Evolutionary conservation across 768 basidiomycete genomes (phyloP).

Genomic region (Scleroderma bovista): DNA sequence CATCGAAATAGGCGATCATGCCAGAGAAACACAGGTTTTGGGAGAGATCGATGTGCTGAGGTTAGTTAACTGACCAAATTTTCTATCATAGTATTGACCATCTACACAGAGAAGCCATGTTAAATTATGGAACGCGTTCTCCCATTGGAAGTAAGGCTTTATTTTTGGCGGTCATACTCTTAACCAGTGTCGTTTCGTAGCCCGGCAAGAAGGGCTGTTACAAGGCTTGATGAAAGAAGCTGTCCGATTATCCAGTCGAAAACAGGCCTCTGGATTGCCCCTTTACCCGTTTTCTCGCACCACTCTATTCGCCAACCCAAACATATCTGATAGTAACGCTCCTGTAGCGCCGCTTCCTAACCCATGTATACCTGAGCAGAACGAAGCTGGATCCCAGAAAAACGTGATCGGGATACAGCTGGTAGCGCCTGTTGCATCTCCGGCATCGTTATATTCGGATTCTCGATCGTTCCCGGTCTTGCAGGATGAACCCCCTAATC

Average conservation of each 20-base stretch:
- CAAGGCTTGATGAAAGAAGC: constrained; percentile 85
- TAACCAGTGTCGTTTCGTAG: constrained; percentile 34
- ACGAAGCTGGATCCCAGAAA: constrained; percentile 2
- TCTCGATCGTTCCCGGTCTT: not conserved
- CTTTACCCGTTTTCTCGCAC: constrained; percentile 77
- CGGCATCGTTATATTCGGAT: not conserved
- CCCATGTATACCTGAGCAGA: constrained; percentile 9
- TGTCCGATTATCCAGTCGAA: constrained; percentile 74
- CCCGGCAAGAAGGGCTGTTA: constrained; percentile 75
- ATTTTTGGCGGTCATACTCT: not conserved
- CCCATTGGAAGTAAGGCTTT: constrained; percentile 71
- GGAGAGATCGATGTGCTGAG: constrained; percentile 82
- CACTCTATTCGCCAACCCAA: constrained; percentile 52
- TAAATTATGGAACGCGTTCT: constrained; percentile 72
- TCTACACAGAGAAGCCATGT: constrained; percentile 66
- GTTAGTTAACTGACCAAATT: constrained; percentile 32
- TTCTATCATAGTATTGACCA: constrained; percentile 6
- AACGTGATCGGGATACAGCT: constrained; percentile 8
- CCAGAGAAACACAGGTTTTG: constrained; percentile 75
- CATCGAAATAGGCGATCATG: constrained; percentile 74
- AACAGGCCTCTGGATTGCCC: constrained; percentile 73
- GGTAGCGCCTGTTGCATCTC: not conserved
- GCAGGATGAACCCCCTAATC: not conserved
- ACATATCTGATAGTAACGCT: constrained; percentile 26
- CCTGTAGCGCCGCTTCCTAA: constrained; percentile 27